phyloP scores from a whole-genome alignment of 176 grass and related monocot genomes.

The Carex cristatella region DNA sequence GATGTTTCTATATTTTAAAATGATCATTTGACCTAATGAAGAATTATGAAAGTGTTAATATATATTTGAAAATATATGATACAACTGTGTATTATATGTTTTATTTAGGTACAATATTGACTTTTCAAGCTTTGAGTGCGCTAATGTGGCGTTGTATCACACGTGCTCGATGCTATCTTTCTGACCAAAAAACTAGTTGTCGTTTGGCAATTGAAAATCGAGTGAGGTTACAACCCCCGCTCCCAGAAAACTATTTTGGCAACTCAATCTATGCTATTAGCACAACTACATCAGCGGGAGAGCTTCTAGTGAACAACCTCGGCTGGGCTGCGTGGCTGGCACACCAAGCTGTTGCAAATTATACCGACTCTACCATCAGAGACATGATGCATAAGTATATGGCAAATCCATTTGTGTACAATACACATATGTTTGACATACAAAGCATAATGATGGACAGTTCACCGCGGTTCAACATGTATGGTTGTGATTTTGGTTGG shows the following conservation, averaged over 20 bases:
- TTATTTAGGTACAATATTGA: slow-evolving; percentile 23
- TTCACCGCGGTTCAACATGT: slow-evolving; percentile 41
- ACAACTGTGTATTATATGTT: not conserved
- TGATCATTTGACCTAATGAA: no score
- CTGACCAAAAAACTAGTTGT: slow-evolving; percentile 8
- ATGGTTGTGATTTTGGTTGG: slow-evolving; percentile 44
- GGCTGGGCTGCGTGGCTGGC: slow-evolving; percentile 33
- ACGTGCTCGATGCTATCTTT: slow-evolving; percentile 17
- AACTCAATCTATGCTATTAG: not conserved
- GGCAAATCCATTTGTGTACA: slow-evolving; percentile 1
- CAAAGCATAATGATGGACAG: slow-evolving; percentile 13
- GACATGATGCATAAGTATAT: slow-evolving; percentile 4
- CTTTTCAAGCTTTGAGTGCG: slow-evolving; percentile 30
- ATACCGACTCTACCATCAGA: slow-evolving; percentile 16
- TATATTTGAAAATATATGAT: no score
- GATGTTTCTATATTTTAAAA: no score
- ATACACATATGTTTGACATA: not conserved
- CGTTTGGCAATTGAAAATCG: not conserved
- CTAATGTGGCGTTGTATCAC: slow-evolving; percentile 26
- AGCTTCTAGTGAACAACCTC: slow-evolving; percentile 22
- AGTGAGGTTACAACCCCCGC: not conserved
- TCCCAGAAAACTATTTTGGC: slow-evolving; percentile 27
- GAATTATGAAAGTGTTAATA: no score
- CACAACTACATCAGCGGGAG: slow-evolving; percentile 17
- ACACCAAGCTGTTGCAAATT: slow-evolving; percentile 30